These are phyloP conservation scores for Sisymbrium altissimum DNA, from an alignment of 345 rosid species.

Conservation along the genomic window DNA sequence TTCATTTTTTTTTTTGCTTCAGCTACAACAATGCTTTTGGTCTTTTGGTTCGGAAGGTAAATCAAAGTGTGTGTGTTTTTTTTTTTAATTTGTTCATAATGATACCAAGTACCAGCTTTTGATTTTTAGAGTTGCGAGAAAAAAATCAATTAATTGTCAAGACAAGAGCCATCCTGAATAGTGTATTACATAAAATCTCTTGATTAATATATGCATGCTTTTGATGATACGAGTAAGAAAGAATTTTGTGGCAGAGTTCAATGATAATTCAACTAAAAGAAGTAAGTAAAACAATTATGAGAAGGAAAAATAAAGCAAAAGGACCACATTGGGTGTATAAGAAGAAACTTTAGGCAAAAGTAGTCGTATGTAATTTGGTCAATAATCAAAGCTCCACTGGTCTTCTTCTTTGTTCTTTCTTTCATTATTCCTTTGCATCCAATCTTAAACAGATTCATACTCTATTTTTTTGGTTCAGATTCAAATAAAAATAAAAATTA, in stretches of 20 bases:
- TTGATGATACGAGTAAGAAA: not conserved
- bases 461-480: too few species aligned
- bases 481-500: too few species aligned
- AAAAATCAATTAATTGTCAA: not conserved
- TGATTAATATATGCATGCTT: not conserved
- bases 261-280: not conserved
- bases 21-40: slow-evolving; percentile 15
- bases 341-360: not conserved
- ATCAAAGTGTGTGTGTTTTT: not conserved
- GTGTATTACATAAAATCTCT: too few species aligned
- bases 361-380: not conserved
- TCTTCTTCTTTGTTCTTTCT: too few species aligned
- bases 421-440: too few species aligned
- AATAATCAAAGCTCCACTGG: too few species aligned
- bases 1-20: slow-evolving; percentile 9
- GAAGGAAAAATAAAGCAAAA: not conserved
- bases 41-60: slow-evolving; percentile 27
- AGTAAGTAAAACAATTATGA: not conserved
- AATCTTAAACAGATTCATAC: too few species aligned
- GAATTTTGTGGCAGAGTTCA: slow-evolving; percentile 12
- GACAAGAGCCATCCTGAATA: not conserved
- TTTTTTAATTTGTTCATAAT: not conserved
- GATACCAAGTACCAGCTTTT: not conserved
- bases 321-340: not conserved
- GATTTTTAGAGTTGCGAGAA: not conserved